Evolutionary conservation across 257 asterid genomes (phyloP).

Genomic region (Lycium barbarum): DNA sequence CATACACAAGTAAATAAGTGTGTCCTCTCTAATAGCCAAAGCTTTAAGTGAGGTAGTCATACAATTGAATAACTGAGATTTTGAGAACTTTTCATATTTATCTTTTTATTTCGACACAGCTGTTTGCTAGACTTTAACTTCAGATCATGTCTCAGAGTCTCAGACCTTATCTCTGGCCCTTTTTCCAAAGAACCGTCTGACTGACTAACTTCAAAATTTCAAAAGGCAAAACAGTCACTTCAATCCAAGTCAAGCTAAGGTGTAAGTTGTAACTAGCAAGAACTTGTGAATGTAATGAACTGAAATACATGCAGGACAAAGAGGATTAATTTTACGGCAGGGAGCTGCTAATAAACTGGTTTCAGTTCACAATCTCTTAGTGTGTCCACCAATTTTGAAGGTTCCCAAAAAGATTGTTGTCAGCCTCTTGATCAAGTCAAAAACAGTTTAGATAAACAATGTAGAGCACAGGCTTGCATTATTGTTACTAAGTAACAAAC

Average conservation of each 20-base stretch:
- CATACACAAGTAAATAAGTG: background rate
- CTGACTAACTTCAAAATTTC: slow-evolving; percentile 5
- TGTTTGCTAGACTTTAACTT: background rate
- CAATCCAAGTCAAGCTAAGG: background rate
- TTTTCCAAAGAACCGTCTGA: slow-evolving; percentile 2
- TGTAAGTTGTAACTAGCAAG: background rate
- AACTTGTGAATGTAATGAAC: slow-evolving; percentile 1
- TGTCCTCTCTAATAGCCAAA: background rate
- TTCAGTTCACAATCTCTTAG: background rate
- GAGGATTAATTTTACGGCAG: background rate
- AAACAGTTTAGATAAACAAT: slow-evolving; percentile 3
- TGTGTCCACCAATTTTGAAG: background rate
- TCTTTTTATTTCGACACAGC: background rate
- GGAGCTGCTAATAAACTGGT: background rate
- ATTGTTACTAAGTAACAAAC: background rate
- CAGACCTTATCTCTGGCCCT: background rate
- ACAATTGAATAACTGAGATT: background rate
- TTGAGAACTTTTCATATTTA: background rate
- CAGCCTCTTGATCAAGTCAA: slow-evolving; percentile 20
- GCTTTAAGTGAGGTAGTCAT: background rate
- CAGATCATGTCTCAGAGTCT: slow-evolving; percentile 11
- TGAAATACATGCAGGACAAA: background rate
- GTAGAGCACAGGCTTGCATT: background rate
- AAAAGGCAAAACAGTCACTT: background rate
- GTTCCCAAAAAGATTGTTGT: background rate